Evolutionary conservation across 345 rosid species (phyloP).

Genomic region (Dimocarpus longan): DNA sequence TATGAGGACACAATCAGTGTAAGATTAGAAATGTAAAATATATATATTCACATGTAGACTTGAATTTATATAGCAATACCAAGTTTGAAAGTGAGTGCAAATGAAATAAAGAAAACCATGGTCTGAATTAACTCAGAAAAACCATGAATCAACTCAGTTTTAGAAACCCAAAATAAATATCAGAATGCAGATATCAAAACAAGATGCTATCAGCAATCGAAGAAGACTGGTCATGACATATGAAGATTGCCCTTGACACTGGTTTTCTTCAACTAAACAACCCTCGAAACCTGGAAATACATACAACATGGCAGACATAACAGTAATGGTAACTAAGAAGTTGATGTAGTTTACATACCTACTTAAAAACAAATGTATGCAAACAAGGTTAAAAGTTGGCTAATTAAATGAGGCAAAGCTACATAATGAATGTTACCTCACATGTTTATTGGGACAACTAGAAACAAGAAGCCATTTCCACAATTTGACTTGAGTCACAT

Average conservation of each 20-base stretch:
- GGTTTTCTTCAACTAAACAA: not conserved
- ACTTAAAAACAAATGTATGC: not conserved
- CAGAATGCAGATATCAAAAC: not conserved
- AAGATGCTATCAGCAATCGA: not conserved
- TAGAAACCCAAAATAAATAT: not conserved
- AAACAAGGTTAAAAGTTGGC: conserved; percentile 16
- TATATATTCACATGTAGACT: no score
- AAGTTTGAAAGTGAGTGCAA: not conserved
- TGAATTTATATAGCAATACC: not conserved
- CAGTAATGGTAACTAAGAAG: not conserved
- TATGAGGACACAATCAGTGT: no score
- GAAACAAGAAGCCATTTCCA: not conserved
- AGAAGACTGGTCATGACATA: not conserved
- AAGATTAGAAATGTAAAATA: no score
- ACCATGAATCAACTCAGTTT: not conserved
- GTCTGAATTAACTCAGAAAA: not conserved
- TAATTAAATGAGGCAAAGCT: not conserved
- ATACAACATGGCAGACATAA: not conserved
- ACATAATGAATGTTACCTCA: conserved; percentile 7
- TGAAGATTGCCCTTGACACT: not conserved
- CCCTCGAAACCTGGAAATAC: not conserved
- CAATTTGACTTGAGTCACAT: not conserved
- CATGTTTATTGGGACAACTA: not conserved
- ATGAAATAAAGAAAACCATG: no score
- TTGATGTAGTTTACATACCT: not conserved